Percentiles rank a stretch among this genome's conserved stretches.
Evolutionary conservation across 225 moss, liverwort and hornwort species (phyloP).

Genomic region (Bryoerythrophyllum caledonicum): DNA sequence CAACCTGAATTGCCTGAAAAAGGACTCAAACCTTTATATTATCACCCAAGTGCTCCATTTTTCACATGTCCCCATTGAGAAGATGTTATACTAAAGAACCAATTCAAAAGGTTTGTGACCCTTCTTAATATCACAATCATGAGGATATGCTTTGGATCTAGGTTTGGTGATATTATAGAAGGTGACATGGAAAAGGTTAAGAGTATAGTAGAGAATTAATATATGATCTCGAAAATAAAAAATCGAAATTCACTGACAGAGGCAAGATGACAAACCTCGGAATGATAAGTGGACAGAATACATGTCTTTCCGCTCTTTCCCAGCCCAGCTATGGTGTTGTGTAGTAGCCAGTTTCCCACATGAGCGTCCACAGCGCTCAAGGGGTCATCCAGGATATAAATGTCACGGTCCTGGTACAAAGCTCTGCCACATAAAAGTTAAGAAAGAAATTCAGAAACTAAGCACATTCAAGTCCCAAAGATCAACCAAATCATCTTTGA

Average conservation of each 20-base stretch:
- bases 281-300: slow-evolving; percentile 82
- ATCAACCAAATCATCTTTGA: neutral
- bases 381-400: slow-evolving; percentile 90
- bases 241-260: neutral
- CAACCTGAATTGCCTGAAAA: slow-evolving; percentile 68
- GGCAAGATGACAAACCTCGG: slow-evolving; percentile 65
- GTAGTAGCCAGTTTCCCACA: slow-evolving; percentile 88
- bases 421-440: slow-evolving; percentile 59
- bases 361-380: slow-evolving; percentile 96
- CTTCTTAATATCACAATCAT: too few species aligned
- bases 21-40: slow-evolving; percentile 4
- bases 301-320: slow-evolving; percentile 75
- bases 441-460: slow-evolving; percentile 21
- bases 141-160: too few species aligned
- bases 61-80: too few species aligned
- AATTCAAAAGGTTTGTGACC: too few species aligned
- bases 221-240: neutral
- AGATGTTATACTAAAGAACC: too few species aligned
- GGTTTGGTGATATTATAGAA: too few species aligned
- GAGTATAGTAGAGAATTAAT: neutral
- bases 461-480: slow-evolving; percentile 2
- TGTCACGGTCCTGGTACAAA: slow-evolving; percentile 90
- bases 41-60: too few species aligned
- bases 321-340: slow-evolving; percentile 68
- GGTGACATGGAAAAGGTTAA: too few species aligned